Percentiles rank a stretch among this genome's conserved stretches.
Conservation (phyloP, 768 basidiomycete genomes). For the Clavaria fumosa region DNA sequence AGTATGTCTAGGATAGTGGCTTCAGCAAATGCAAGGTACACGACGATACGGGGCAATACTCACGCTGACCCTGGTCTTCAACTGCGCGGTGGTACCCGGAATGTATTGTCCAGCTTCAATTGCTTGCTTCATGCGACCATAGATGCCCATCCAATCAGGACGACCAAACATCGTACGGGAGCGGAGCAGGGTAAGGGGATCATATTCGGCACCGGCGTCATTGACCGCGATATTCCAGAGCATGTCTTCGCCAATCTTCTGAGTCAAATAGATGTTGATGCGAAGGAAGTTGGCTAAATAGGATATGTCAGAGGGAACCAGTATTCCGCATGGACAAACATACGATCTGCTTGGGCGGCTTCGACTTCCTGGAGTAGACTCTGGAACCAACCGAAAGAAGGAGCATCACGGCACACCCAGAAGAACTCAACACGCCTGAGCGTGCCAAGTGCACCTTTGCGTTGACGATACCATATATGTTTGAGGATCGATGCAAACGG, state of each 20-base stretch:
- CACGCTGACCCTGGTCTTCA: constrained; percentile 76
- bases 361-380: constrained; percentile 78
- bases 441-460: constrained; percentile 56
- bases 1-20: constrained; percentile 48
- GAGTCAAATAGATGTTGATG: constrained; percentile 83
- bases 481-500: constrained; percentile 92
- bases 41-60: constrained; percentile 16
- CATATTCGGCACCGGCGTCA: constrained; percentile 71
- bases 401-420: constrained; percentile 87
- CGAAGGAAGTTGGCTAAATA: constrained; percentile 72
- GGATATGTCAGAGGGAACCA: constrained; percentile 9
- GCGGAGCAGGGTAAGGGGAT: constrained; percentile 78
- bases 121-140: constrained; percentile 52
- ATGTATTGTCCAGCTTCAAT: constrained; percentile 77
- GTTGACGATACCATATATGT: constrained; percentile 91
- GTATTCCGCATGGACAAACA: constrained; percentile 19
- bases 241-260: constrained; percentile 76
- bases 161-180: constrained; percentile 86
- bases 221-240: constrained; percentile 87
- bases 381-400: constrained; percentile 98
- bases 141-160: constrained; percentile 80
- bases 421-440: constrained; percentile 88
- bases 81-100: constrained; percentile 58
- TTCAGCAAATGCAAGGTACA: constrained; percentile 5
- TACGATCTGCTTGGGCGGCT: constrained; percentile 76